A percentile compares a stretch with the other conserved stretches of the same genome.
Evolutionary conservation across 306 rosid species (phyloP).

Genomic region (Vigna reflexopilosa): DNA sequence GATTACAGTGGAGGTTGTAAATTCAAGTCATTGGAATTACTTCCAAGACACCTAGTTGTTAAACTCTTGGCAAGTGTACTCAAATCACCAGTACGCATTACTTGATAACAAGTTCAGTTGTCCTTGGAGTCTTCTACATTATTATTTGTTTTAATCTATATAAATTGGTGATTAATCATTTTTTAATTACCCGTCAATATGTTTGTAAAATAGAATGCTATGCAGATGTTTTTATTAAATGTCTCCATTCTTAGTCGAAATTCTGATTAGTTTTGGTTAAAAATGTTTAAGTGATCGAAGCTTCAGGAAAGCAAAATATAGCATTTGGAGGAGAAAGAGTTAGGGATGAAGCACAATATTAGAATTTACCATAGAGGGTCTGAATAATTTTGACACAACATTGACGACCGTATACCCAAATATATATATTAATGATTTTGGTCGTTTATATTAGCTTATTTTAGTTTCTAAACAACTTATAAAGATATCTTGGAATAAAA

Average conservation of each 20-base stretch:
- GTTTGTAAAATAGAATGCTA: slow-evolving; percentile 14
- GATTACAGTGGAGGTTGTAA: slow-evolving; percentile 12
- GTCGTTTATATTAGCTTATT: not conserved
- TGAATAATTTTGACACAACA: slow-evolving; percentile 27
- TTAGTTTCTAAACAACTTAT: slow-evolving; percentile 9
- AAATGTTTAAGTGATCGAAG: not conserved
- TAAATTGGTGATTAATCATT: slow-evolving; percentile 18
- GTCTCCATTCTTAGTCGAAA: slow-evolving; percentile 12
- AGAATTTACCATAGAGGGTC: slow-evolving; percentile 13
- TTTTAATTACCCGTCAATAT: not conserved
- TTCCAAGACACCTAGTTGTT: not conserved
- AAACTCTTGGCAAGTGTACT: no score
- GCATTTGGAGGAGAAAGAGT: slow-evolving; percentile 16
- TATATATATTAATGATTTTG: slow-evolving; percentile 17
- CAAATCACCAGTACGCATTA: not conserved
- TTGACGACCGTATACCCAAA: not conserved
- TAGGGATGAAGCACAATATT: not conserved
- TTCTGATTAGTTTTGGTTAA: not conserved
- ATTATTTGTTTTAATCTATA: not conserved
- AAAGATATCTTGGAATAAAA: not conserved
- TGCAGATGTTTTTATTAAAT: slow-evolving; percentile 18
- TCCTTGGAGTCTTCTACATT: not conserved
- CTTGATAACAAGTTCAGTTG: slow-evolving; percentile 17
- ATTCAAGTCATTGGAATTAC: not conserved
- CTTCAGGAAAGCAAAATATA: not conserved